Evolutionary conservation across 2,329 filamentous ascomycete species (phyloP).

Genomic region (Talaromyces amestolkiae): DNA sequence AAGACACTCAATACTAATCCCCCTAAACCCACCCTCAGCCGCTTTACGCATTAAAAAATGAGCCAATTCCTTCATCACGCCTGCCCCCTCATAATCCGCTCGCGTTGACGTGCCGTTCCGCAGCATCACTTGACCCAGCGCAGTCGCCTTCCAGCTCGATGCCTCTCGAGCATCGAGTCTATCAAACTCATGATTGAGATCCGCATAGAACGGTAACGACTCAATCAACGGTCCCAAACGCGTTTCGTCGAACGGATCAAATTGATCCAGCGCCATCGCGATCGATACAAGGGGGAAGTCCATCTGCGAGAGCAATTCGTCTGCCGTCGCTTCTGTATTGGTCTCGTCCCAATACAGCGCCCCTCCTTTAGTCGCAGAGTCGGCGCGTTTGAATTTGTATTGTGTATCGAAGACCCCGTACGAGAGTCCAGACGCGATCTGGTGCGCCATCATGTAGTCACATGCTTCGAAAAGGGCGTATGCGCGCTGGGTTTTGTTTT

Average conservation of each 20-base stretch:
- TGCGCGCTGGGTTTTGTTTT: constrained; percentile 16
- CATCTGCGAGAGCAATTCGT: constrained; percentile 27
- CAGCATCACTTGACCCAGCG: constrained; percentile 31
- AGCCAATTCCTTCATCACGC: constrained; percentile 34
- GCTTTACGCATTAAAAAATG: constrained; percentile 40
- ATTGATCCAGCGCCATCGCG: constrained; percentile 35
- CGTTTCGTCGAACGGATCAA: constrained; percentile 25
- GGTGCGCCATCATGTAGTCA: constrained; percentile 34
- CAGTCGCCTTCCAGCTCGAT: constrained; percentile 29
- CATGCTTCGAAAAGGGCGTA: constrained; percentile 5
- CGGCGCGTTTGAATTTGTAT: constrained; percentile 34
- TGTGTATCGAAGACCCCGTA: constrained; percentile 42
- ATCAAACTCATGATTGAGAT: not conserved
- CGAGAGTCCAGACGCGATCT: constrained; percentile 34
- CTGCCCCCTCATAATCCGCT: constrained; percentile 34
- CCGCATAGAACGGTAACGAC: not conserved
- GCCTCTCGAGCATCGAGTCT: constrained; percentile 21
- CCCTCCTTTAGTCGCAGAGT: constrained; percentile 21
- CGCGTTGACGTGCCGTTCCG: constrained; percentile 39
- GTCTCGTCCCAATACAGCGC: not conserved
- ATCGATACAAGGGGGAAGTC: constrained; percentile 40
- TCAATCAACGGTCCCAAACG: not conserved
- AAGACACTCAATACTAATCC: constrained; percentile 37
- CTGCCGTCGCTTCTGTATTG: not conserved
- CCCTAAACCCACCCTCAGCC: constrained; percentile 30